phyloP scores from a whole-genome alignment of 2,329 filamentous ascomycete species.

The Cercospora sp. region DNA sequence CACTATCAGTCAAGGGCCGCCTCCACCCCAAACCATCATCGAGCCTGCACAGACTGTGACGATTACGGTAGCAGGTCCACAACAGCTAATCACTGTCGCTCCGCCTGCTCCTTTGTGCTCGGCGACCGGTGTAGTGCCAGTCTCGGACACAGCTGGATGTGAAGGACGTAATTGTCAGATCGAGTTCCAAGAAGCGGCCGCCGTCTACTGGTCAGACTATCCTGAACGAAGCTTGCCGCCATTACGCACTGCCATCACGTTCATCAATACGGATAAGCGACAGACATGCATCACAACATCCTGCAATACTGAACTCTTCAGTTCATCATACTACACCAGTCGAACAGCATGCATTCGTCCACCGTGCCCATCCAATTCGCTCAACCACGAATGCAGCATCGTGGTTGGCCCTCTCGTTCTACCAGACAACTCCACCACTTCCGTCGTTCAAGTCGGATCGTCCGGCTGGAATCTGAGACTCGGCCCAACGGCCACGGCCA shows the following conservation, averaged over 20 bases:
- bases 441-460: constrained; percentile 25
- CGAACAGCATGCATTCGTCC: constrained; percentile 15
- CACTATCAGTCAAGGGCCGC: neutral
- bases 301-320: constrained; percentile 29
- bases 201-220: constrained; percentile 22
- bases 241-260: constrained; percentile 22
- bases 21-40: too few species aligned
- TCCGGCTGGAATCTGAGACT: constrained; percentile 29
- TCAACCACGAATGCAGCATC: constrained; percentile 30
- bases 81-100: neutral
- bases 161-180: constrained; percentile 22
- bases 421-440: constrained; percentile 20
- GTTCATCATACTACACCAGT: constrained; percentile 21
- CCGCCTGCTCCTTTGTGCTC: constrained; percentile 2
- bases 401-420: constrained; percentile 27
- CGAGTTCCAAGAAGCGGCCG: constrained; percentile 23
- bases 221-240: constrained; percentile 10
- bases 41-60: neutral
- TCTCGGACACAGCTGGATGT: constrained; percentile 17
- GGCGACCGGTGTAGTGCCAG: neutral
- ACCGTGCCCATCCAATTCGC: constrained; percentile 29
- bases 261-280: constrained; percentile 20
- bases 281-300: constrained; percentile 28
- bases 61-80: neutral
- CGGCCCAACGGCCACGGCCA: constrained; percentile 22